phyloP scores from a whole-genome alignment of 2,329 filamentous ascomycete species.

The Aureobasidium pullulans region DNA sequence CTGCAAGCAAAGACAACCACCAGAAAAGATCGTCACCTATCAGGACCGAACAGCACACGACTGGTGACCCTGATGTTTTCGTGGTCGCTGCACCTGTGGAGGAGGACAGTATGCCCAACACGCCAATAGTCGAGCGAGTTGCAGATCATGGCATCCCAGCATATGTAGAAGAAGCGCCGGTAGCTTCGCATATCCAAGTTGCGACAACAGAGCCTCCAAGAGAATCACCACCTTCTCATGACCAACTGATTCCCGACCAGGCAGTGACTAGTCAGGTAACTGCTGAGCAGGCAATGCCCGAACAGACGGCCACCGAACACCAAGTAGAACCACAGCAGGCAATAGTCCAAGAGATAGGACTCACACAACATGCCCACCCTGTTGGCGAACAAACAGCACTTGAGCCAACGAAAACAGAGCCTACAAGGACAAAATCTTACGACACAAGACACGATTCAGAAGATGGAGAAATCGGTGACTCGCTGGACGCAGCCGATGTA shows the following conservation, averaged over 20 bases:
- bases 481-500: background rate
- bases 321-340: background rate
- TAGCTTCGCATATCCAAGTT: background rate
- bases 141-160: background rate
- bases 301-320: background rate
- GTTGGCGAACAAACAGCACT: background rate
- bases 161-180: background rate
- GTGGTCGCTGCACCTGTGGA: conserved; percentile 15
- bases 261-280: too few relatives aligned
- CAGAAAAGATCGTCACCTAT: background rate
- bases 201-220: too few relatives aligned
- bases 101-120: conserved; percentile 22
- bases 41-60: background rate
- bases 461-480: background rate
- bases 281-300: background rate
- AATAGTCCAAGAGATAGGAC: background rate
- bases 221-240: too few relatives aligned
- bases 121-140: conserved; percentile 14
- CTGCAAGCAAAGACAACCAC: background rate
- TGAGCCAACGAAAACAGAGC: background rate
- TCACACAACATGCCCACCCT: background rate
- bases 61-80: conserved; percentile 3
- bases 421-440: background rate
- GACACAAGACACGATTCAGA: conserved; percentile 3
- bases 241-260: too few relatives aligned